Evolutionary conservation across 805 yeast species (phyloP).

Genomic region (Kuraishia hungarica): DNA sequence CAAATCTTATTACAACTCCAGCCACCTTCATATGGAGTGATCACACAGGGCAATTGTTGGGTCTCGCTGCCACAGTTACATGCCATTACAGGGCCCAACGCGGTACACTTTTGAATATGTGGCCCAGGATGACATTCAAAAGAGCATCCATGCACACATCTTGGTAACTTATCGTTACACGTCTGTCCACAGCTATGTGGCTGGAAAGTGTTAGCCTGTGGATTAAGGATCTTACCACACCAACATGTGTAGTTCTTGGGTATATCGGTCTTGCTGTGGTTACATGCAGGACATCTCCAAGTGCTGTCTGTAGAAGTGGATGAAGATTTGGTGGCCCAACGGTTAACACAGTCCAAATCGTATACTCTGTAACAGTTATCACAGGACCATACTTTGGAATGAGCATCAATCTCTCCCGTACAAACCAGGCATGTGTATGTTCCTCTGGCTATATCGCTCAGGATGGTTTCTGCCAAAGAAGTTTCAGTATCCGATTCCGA

Average conservation of each 20-base stretch:
- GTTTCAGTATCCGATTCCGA: conserved; percentile 12
- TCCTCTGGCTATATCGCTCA: conserved; percentile 56
- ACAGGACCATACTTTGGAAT: conserved; percentile 75
- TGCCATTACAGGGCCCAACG: conserved; percentile 59
- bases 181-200: conserved; percentile 91
- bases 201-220: conserved; percentile 42
- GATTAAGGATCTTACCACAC: conserved; percentile 78
- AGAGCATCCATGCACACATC: conserved; percentile 70
- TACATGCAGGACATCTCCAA: conserved; percentile 90
- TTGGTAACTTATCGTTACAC: conserved; percentile 46
- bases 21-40: conserved; percentile 59
- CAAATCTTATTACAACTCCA: conserved; percentile 65
- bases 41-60: conserved; percentile 62
- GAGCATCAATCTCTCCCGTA: conserved; percentile 66
- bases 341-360: conserved; percentile 74
- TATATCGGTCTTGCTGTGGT: conserved; percentile 32
- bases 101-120: conserved; percentile 68
- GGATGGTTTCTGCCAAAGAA: conserved; percentile 31
- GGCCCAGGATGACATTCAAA: conserved; percentile 84
- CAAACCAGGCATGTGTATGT: conserved; percentile 81
- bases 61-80: conserved; percentile 69
- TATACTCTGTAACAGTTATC: conserved; percentile 70
- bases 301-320: conserved; percentile 46
- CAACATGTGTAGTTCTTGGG: conserved; percentile 68
- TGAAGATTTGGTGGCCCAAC: conserved; percentile 79